These are phyloP conservation scores for Hypoxylon sp. DNA, from an alignment of 2,329 filamentous ascomycete genomes.

Conservation along the genomic window DNA sequence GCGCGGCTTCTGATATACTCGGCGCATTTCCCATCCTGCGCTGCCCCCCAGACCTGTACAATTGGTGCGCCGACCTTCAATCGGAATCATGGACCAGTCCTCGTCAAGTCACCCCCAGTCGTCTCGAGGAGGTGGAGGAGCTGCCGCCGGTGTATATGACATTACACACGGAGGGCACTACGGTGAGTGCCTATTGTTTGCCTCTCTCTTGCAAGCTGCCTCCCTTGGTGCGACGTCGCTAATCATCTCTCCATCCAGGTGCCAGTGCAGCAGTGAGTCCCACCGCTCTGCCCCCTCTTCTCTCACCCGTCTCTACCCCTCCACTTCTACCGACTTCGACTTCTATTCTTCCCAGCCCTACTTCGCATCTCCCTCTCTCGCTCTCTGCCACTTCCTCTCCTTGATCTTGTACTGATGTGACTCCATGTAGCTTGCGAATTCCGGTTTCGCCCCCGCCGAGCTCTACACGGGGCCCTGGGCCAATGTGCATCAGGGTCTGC, in stretches of 20 bases:
- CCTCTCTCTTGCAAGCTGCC: slow-evolving; percentile 37
- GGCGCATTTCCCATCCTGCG: slow-evolving; percentile 21
- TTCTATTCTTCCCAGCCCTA: not conserved
- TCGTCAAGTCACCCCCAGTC: slow-evolving; percentile 66
- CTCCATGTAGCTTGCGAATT: slow-evolving; percentile 75
- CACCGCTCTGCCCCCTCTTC: slow-evolving; percentile 26
- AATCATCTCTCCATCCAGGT: slow-evolving; percentile 51
- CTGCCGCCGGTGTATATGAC: slow-evolving; percentile 65
- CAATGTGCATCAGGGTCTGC: slow-evolving; percentile 96
- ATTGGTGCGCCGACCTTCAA: slow-evolving; percentile 29
- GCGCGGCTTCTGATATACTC: slow-evolving; percentile 32
- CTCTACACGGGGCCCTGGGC: slow-evolving; percentile 95
- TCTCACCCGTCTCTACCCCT: slow-evolving; percentile 5
- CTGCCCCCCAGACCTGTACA: slow-evolving; percentile 24
- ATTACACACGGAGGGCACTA: slow-evolving; percentile 78
- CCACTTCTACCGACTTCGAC: slow-evolving; percentile 26
- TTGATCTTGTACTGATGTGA: slow-evolving; percentile 30
- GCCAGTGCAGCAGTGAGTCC: slow-evolving; percentile 56
- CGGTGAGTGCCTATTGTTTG: slow-evolving; percentile 60
- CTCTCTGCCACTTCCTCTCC: slow-evolving; percentile 23
- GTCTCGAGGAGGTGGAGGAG: slow-evolving; percentile 38
- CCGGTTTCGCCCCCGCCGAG: slow-evolving; percentile 90
- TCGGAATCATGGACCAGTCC: slow-evolving; percentile 61
- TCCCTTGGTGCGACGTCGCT: slow-evolving; percentile 44
- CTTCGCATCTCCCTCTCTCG: not conserved